Evolutionary conservation across 164 flowering plant genomes (phyloP).

Genomic region (Annona cherimola): DNA sequence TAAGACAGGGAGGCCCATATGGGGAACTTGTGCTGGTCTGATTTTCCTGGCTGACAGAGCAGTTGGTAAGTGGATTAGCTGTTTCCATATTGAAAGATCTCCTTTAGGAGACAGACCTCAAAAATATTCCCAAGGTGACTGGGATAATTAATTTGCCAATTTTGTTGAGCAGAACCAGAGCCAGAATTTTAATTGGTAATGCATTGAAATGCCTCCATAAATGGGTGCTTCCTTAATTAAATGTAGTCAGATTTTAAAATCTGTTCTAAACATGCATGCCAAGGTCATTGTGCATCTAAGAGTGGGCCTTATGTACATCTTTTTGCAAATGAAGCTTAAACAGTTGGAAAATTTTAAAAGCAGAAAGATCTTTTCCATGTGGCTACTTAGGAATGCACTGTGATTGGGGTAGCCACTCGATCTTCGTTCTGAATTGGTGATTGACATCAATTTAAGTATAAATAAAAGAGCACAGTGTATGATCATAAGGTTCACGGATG

Average conservation of each 20-base stretch:
- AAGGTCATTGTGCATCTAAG: background rate
- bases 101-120: no score
- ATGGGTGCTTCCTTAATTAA: no score
- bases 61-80: conserved; percentile 36
- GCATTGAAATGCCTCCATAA: no score
- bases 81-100: no score
- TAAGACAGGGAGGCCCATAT: conserved; percentile 87
- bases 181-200: no score
- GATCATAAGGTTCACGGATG: background rate
- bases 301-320: background rate
- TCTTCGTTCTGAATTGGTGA: background rate
- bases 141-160: no score
- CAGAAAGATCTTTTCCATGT: background rate
- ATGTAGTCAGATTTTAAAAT: no score
- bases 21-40: conserved; percentile 99
- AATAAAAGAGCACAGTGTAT: background rate
- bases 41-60: conserved; percentile 88
- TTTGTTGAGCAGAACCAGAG: no score
- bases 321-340: background rate
- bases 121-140: no score
- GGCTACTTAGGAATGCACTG: background rate
- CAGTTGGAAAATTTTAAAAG: background rate
- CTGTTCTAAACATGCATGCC: background rate
- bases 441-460: background rate
- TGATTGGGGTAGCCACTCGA: background rate